Evolutionary conservation across 1,284 basidiomycete genomes (phyloP).

Genomic region (Polyporus tsugae): DNA sequence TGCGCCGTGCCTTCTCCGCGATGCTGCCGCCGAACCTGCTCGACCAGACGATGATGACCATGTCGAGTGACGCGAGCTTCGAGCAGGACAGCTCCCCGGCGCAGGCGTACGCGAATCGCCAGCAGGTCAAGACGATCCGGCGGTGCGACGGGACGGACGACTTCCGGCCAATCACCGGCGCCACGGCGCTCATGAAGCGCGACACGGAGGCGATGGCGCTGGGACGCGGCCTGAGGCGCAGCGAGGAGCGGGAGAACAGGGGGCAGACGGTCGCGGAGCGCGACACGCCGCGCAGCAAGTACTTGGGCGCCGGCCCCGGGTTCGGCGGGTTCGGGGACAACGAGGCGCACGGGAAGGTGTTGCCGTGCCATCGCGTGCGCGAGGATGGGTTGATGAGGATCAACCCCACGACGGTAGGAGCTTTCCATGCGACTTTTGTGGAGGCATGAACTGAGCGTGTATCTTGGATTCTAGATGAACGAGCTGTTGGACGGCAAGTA

Average conservation of each 20-base stretch:
- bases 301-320: conserved; percentile 48
- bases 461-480: conserved; percentile 62
- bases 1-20: conserved; percentile 79
- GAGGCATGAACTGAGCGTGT: conserved; percentile 18
- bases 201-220: conserved; percentile 47
- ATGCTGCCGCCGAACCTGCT: conserved; percentile 63
- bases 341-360: conserved; percentile 90
- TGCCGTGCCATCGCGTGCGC: conserved; percentile 93
- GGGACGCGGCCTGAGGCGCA: conserved; percentile 35
- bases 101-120: conserved; percentile 77
- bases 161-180: conserved; percentile 73
- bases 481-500: conserved; percentile 80
- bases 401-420: conserved; percentile 74
- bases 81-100: conserved; percentile 74
- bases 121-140: conserved; percentile 75
- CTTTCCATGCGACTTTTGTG: neutral
- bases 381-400: conserved; percentile 98
- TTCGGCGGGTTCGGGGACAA: conserved; percentile 86
- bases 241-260: conserved; percentile 41
- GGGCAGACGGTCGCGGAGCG: conserved; percentile 39
- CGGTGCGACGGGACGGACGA: conserved; percentile 83
- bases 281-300: conserved; percentile 45
- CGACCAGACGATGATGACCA: conserved; percentile 55
- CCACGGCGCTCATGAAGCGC: conserved; percentile 54
- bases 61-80: conserved; percentile 64